Base-by-base conservation (phyloP, 2,329 filamentous ascomycete species). In the Exophiala spinifera region DNA sequence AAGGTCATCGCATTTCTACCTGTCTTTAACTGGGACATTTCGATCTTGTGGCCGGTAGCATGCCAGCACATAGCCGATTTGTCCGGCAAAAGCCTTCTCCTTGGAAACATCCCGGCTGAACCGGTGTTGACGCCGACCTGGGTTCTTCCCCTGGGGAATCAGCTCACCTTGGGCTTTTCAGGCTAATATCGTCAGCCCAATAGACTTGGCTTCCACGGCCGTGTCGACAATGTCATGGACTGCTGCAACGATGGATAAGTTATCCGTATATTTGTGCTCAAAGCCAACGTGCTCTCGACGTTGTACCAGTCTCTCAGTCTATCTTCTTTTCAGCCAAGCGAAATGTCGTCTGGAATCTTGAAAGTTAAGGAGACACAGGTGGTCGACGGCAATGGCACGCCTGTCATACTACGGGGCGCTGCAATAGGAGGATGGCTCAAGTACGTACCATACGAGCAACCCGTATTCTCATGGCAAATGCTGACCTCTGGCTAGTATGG, bases 341-440 rank as follows among this genome's bases (percentile, higher is more conserved):
- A 15, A 44, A 60, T 60, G 57, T 49, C 54, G 33, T 52, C 57
- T n/a, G 57, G 57, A 36, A 70, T 76, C 20, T 65, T 77, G 4
- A 70, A 66, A 50, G 74, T 77, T 15, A 64, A 73, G 36, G 74
- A 69, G 25, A 69, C 71, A 31, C 66, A 70, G 25, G 72, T 82
- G 15, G 74, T 81, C 28, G 74, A 77, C 56, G 65, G 67, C 0
- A 64, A 74, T 46, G 76, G 73, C 17, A 67, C 76, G 11, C 64
- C 65, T 2, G 72, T 81, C 13, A 66, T 81, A 6, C 73, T 82
- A 20, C 71, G 75, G 37, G 75, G 78, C 49, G 71, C 76, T 31
- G 76, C 67, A n/a, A 62, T 75, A 46, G 73, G 72, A 46, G 73
- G 74, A 57, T 76, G 72, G 72, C 50, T 60, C 44, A 60, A 60